phyloP scores from a whole-genome alignment of 352 stramenopile species.

The Phytophthora lateralis region DNA sequence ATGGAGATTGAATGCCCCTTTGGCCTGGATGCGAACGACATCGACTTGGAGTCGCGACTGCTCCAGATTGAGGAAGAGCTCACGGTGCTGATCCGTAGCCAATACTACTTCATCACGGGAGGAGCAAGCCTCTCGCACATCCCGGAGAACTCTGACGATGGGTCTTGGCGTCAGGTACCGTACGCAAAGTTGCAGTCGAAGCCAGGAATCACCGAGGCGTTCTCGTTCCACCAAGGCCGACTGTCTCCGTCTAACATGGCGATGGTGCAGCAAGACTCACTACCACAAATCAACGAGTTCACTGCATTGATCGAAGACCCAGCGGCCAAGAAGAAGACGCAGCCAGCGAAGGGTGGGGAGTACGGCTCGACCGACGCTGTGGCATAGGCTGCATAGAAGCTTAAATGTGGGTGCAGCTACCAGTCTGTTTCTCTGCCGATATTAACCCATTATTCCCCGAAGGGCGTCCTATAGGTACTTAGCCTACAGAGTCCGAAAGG shows the following conservation, averaged over 20 bases:
- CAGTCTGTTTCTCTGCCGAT: no score
- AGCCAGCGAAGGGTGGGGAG: slow-evolving; percentile 2
- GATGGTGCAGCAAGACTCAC: slow-evolving; percentile 43
- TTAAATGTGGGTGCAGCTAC: not conserved
- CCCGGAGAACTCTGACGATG: slow-evolving; percentile 15
- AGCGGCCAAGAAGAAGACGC: not conserved
- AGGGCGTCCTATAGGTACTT: no score
- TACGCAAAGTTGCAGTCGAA: slow-evolving; percentile 25
- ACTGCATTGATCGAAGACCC: slow-evolving; percentile 50
- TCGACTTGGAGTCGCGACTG: slow-evolving; percentile 64
- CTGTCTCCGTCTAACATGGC: slow-evolving; percentile 44
- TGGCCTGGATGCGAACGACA: slow-evolving; percentile 74
- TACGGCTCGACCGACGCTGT: slow-evolving; percentile 18
- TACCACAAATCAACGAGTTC: slow-evolving; percentile 73
- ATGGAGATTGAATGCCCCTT: slow-evolving; percentile 84
- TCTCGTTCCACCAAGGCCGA: slow-evolving; percentile 70
- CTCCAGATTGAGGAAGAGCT: slow-evolving; percentile 81
- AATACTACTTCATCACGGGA: slow-evolving; percentile 77
- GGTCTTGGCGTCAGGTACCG: slow-evolving; percentile 23
- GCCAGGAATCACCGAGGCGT: slow-evolving; percentile 7
- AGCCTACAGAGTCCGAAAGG: no score
- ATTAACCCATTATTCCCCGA: no score
- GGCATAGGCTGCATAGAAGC: slow-evolving; percentile 3
- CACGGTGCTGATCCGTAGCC: slow-evolving; percentile 69
- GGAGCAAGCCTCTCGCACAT: slow-evolving; percentile 39